These are phyloP conservation scores for Arthroderma sp. DNA, from an alignment of 2,329 filamentous ascomycete genomes.

Conservation along the genomic window DNA sequence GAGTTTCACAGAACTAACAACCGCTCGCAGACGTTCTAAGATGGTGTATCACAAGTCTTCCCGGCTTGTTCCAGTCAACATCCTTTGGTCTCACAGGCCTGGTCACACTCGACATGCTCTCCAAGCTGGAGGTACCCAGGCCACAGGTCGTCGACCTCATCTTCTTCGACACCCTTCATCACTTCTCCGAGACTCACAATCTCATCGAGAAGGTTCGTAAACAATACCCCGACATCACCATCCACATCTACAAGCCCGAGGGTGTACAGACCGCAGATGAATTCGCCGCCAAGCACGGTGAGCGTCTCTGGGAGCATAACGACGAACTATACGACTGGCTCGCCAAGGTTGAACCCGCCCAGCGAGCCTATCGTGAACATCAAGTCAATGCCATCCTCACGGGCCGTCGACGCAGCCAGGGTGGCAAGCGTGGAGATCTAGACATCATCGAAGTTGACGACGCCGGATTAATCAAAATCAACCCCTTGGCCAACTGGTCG, in stretches of 20 bases:
- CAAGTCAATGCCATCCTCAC: slow-evolving; percentile 84
- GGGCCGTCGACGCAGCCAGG: slow-evolving; percentile 80
- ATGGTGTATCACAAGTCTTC: slow-evolving; percentile 84
- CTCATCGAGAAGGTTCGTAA: slow-evolving; percentile 61
- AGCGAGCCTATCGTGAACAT: slow-evolving; percentile 78
- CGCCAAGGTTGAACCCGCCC: slow-evolving; percentile 92
- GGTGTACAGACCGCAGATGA: slow-evolving; percentile 58
- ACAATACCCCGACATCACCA: slow-evolving; percentile 62
- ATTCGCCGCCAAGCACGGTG: slow-evolving; percentile 71
- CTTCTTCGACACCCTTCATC: slow-evolving; percentile 74
- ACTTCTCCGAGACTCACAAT: slow-evolving; percentile 64
- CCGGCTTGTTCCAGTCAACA: slow-evolving; percentile 76
- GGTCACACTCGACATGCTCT: slow-evolving; percentile 61
- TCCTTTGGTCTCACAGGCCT: slow-evolving; percentile 72
- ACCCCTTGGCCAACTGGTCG: slow-evolving; percentile 86
- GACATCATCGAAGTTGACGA: slow-evolving; percentile 90
- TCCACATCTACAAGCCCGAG: slow-evolving; percentile 84
- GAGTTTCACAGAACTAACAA: slow-evolving; percentile 1
- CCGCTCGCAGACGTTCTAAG: slow-evolving; percentile 57
- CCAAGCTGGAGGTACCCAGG: slow-evolving; percentile 35
- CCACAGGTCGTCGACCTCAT: slow-evolving; percentile 41
- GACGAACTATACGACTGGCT: slow-evolving; percentile 91
- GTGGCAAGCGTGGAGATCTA: slow-evolving; percentile 78
- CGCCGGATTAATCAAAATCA: slow-evolving; percentile 87
- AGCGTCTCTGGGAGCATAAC: slow-evolving; percentile 70